These are phyloP conservation scores for Podospora australis DNA, from an alignment of 495 filamentous ascomycete genomes.

Conservation along the genomic window DNA sequence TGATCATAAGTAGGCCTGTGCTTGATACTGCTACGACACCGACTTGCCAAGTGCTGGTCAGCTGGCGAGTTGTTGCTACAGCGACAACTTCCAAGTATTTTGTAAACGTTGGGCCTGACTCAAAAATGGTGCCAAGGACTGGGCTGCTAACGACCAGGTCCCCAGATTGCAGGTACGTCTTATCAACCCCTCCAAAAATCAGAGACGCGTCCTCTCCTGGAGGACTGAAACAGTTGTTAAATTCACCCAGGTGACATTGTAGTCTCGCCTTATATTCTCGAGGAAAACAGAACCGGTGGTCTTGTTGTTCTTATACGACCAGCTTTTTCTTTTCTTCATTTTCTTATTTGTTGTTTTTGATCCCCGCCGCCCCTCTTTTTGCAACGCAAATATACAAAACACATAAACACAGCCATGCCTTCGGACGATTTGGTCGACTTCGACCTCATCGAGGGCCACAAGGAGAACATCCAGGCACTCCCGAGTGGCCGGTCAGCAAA, in stretches of 20 bases:
- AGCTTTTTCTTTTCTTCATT: not conserved
- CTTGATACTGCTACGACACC: too few species aligned
- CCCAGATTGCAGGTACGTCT: slow-evolving; percentile 2
- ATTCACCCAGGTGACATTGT: not conserved
- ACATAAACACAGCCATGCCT: not conserved
- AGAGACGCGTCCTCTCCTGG: not conserved
- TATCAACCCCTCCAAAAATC: slow-evolving; percentile 12
- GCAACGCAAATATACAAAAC: too few species aligned
- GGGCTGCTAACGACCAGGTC: not conserved
- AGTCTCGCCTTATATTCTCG: not conserved
- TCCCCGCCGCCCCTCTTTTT: not conserved
- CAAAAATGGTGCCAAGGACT: slow-evolving; percentile 2
- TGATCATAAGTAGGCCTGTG: too few species aligned
- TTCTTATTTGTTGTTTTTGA: not conserved
- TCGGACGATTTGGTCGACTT: slow-evolving; percentile 64
- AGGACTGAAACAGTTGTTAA: too few species aligned
- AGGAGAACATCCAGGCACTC: slow-evolving; percentile 94
- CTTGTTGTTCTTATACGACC: too few species aligned
- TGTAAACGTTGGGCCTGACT: slow-evolving; percentile 2
- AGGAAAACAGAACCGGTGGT: too few species aligned
- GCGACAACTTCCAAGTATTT: slow-evolving; percentile 17
- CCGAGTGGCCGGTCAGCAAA: slow-evolving; percentile 86
- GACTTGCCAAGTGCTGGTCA: too few species aligned
- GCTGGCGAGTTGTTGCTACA: slow-evolving; percentile 18
- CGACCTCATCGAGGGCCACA: slow-evolving; percentile 90